These are phyloP conservation scores for Pseudogymnoascus sp. DNA, from an alignment of 2,329 filamentous ascomycete species.

Conservation along the genomic window DNA sequence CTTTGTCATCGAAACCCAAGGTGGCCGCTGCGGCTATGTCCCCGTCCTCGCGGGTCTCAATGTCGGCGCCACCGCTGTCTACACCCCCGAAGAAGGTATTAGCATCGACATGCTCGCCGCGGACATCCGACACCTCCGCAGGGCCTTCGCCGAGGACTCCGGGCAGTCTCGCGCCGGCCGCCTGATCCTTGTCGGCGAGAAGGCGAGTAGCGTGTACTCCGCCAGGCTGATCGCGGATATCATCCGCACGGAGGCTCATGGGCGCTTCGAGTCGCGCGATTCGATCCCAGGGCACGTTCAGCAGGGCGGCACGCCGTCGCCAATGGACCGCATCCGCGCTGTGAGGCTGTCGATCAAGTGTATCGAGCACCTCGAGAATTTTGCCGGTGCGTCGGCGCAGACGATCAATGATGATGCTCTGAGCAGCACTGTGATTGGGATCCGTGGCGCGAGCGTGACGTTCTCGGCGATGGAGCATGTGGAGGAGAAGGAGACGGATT, in stretches of 20 bases:
- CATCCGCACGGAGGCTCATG: slow-evolving; percentile 86
- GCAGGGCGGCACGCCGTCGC: slow-evolving; percentile 83
- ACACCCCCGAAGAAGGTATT: slow-evolving; percentile 95
- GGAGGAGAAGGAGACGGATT: slow-evolving; percentile 83
- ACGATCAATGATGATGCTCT: slow-evolving; percentile 66
- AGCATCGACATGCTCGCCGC: slow-evolving; percentile 84
- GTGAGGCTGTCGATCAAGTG: slow-evolving; percentile 89
- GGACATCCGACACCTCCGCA: slow-evolving; percentile 81
- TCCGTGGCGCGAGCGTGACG: slow-evolving; percentile 82
- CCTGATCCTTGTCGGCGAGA: slow-evolving; percentile 93
- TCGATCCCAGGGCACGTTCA: slow-evolving; percentile 92
- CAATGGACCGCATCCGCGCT: slow-evolving; percentile 92
- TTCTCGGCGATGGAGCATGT: slow-evolving; percentile 75
- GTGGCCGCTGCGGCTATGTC: slow-evolving; percentile 87
- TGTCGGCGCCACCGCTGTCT: slow-evolving; percentile 88
- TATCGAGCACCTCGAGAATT: slow-evolving; percentile 81
- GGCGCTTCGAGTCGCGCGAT: slow-evolving; percentile 84
- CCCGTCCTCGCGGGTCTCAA: slow-evolving; percentile 82
- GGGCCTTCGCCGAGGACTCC: slow-evolving; percentile 75
- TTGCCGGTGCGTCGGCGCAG: slow-evolving; percentile 54
- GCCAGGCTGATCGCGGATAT: slow-evolving; percentile 93
- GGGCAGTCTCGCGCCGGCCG: slow-evolving; percentile 87
- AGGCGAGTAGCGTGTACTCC: slow-evolving; percentile 80
- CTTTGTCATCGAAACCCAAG: slow-evolving; percentile 97
- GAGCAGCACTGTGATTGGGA: slow-evolving; percentile 78